Conservation (phyloP, 202 grass and related monocot genomes). For the Cymbopogon flexuosus region DNA sequence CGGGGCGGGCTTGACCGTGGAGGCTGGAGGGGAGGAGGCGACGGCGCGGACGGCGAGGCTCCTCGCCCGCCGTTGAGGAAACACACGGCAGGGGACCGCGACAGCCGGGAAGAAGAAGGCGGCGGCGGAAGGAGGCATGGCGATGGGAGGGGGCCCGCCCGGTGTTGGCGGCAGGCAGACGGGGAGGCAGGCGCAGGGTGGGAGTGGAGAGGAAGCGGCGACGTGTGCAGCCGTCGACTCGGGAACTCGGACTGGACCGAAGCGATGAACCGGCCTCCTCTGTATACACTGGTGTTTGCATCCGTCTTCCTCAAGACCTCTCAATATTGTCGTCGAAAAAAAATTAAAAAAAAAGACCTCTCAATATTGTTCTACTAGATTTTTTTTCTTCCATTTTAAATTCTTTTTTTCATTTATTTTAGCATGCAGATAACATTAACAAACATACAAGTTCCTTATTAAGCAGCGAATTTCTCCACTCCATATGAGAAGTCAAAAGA, state of each 20-base stretch:
- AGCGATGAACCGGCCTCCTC: not conserved
- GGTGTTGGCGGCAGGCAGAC: not conserved
- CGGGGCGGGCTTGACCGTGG: slow-evolving; percentile 29
- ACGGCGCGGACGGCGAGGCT: slow-evolving; percentile 51
- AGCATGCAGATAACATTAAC: too few relatives aligned
- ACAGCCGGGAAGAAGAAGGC: slow-evolving; percentile 35
- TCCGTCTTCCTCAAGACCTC: too few relatives aligned
- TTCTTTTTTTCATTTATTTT: too few relatives aligned
- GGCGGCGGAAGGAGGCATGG: not conserved
- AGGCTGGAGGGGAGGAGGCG: slow-evolving; percentile 53
- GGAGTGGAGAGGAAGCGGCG: slow-evolving; percentile 22
- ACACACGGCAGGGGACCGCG: slow-evolving; percentile 9
- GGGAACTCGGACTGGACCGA: not conserved
- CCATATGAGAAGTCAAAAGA: too few relatives aligned
- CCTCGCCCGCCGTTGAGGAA: slow-evolving; percentile 28
- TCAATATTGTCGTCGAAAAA: too few relatives aligned
- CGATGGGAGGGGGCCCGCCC: not conserved
- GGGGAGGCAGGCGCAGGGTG: not conserved
- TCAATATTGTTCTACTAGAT: too few relatives aligned
- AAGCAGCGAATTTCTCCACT: too few relatives aligned
- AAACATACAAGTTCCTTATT: too few relatives aligned
- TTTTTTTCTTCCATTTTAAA: too few relatives aligned
- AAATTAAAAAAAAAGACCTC: too few relatives aligned
- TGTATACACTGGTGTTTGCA: too few relatives aligned
- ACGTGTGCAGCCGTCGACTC: slow-evolving; percentile 25